Evolutionary conservation across 2,329 filamentous ascomycete genomes (phyloP), one percentile per base, ranked within the genome.

Genomic region (Ceratocystis cubensis): DNA sequence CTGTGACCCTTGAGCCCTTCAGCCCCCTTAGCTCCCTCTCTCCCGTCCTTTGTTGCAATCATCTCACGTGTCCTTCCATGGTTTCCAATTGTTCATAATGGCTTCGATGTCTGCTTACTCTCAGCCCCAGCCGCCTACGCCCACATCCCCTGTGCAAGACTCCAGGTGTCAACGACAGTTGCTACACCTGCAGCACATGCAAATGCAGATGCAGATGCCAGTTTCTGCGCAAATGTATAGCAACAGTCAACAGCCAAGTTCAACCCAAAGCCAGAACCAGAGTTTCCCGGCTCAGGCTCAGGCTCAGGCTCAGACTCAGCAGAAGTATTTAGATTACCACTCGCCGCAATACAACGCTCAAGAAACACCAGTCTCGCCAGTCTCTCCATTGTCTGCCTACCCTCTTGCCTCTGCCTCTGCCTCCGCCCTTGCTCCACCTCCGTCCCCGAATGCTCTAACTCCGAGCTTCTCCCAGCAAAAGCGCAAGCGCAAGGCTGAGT

Each of bases 401-500:
- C 63, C 67, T 65, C 57, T 61, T 63, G 68, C n/a, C 22, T 44
- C 30, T 63, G 68, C n/a, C 22, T 44, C 30, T 7, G 45, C 30
- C 10, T 61, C 65, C 17, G n/a, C 5, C 1, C 13, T 25, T 10
- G 10, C 66, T 45, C 13, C 50, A 15, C 20, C 41, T n/a, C 41
- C 44, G n/a, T 37, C 33, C 33, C 33, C 33, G 33, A 37, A 13
- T 37, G 33, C 33, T 37, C 10, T 10, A 37, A 37, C 33, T 37
- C 37, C 37, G 37, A 41, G 37, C 10, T 41, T 50, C 62, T 13
- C 56, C 53, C 22, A 53, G 37, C 67, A 77, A 72, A 87, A 87
- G 76, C 77, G 84, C 71, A 87, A 86, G 75, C 82, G 84, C 67
- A 62, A 46, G 37, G 66, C 45, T 37, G 45, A 46, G 56, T 46